Conservation (phyloP, 1,284 basidiomycete genomes). For the Fomitopsis schrenkii region DNA sequence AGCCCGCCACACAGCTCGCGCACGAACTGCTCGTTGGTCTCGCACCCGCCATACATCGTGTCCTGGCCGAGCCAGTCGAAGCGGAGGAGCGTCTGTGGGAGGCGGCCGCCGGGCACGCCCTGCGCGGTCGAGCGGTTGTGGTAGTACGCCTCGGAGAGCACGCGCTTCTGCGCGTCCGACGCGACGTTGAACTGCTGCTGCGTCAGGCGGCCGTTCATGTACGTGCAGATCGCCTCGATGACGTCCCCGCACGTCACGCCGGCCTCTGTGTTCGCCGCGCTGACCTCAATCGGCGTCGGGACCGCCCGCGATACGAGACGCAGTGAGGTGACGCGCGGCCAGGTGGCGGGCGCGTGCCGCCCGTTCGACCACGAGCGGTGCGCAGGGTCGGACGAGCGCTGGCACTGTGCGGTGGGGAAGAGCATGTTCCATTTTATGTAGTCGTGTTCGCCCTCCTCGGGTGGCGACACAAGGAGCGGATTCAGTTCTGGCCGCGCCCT, state of each 20-base stretch:
- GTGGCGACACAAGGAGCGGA: constrained; percentile 51
- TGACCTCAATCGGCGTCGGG: constrained; percentile 57
- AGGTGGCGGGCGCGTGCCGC: constrained; percentile 68
- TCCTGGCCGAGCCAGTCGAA: constrained; percentile 58
- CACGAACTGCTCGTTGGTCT: constrained; percentile 40
- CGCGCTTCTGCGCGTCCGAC: constrained; percentile 28
- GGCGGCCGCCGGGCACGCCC: constrained; percentile 62
- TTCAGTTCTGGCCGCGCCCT: constrained; percentile 48
- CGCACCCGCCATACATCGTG: constrained; percentile 60
- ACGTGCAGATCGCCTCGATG: constrained; percentile 50
- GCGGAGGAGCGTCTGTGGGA: constrained; percentile 55
- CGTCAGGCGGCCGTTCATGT: constrained; percentile 46
- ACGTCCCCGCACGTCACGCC: constrained; percentile 76
- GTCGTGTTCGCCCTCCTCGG: constrained; percentile 38
- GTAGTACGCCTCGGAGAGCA: constrained; percentile 48
- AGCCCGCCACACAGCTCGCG: constrained; percentile 39
- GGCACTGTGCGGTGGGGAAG: constrained; percentile 55
- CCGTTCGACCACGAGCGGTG: constrained; percentile 67
- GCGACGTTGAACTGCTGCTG: constrained; percentile 48
- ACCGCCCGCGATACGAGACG: constrained; percentile 47
- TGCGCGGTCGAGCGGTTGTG: constrained; percentile 59
- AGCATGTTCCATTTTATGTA: constrained; percentile 75
- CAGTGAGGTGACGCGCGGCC: constrained; percentile 56
- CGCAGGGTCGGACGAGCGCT: constrained; percentile 52
- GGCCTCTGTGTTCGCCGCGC: constrained; percentile 41